phyloP scores from a whole-genome alignment of 2,329 filamentous ascomycete species.

The Claviceps spartinae region DNA sequence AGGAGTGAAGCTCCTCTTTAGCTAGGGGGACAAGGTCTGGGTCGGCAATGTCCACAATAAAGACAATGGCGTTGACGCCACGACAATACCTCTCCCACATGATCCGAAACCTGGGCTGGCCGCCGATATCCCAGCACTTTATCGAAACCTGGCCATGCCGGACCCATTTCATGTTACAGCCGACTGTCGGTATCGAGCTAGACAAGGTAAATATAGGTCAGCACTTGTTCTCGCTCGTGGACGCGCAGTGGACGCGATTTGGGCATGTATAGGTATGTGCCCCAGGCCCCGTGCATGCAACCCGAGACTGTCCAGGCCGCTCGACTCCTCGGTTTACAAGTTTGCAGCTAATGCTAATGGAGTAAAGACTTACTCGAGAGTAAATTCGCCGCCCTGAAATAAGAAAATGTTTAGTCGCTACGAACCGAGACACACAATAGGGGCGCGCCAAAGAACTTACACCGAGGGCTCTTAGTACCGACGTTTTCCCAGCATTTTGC shows the following conservation, averaged over 20 bases:
- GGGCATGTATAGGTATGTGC: neutral
- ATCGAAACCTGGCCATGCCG: slow-evolving; percentile 96
- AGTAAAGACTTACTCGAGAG: slow-evolving; percentile 67
- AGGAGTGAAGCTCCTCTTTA: slow-evolving; percentile 79
- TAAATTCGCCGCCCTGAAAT: slow-evolving; percentile 85
- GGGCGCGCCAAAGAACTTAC: slow-evolving; percentile 42
- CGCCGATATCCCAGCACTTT: slow-evolving; percentile 98
- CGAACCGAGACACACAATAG: neutral
- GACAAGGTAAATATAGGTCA: slow-evolving; percentile 11
- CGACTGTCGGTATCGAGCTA: slow-evolving; percentile 95
- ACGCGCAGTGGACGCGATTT: neutral
- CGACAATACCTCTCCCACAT: slow-evolving; percentile 99
- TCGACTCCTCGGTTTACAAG: neutral
- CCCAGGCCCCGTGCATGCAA: neutral
- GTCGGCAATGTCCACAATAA: slow-evolving; percentile 95
- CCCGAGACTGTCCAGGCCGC: neutral
- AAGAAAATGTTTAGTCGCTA: neutral
- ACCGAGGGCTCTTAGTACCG: slow-evolving; percentile 80
- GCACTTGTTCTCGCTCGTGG: neutral
- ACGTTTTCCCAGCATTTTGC: slow-evolving; percentile 97
- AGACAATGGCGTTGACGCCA: slow-evolving; percentile 93
- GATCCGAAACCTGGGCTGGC: slow-evolving; percentile 87
- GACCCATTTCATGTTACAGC: slow-evolving; percentile 98
- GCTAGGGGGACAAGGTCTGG: slow-evolving; percentile 66
- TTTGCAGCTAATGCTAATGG: neutral